Base-by-base conservation (phyloP, 371 early-diverging fungal species). In the Apophysomyces elegans region DNA sequence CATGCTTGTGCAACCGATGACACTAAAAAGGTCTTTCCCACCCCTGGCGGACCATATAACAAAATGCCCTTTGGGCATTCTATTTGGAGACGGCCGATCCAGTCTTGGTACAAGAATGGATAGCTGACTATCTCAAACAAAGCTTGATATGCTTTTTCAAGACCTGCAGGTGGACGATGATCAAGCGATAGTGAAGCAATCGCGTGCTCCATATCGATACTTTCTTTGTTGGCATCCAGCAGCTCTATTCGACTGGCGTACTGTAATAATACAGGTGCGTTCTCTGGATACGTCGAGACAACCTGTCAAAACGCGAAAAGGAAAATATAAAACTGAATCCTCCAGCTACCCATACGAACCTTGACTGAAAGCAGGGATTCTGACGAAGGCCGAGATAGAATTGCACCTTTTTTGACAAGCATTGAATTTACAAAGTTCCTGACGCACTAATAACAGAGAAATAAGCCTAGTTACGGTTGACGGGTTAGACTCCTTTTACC, bases 41-140 rank as follows among this genome's bases (percentile, higher is more conserved):
- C 94, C n/a, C 99, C 99, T 0, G 99, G 96, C 4, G 96, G 95
- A 0, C 99, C 99, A 65, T 94, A 89, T 0, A 99, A 73, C 7
- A 99, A 76, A 2, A 97, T 87, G 7, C 96, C 93, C 77, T 94
- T 95, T 11, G 96, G 96, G 58, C 89, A 88, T 59, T 95, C 92
- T 16, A 96, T 86, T 43, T 82, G 74, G 7, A 96, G 73, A 37
- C 77, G 71, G n/a, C 71, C 59, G 39, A 96, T 86, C 62, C 88
- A 74, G 4, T 86, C 77, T 9, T 86, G 79, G 70, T 92, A 90
- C n/a, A 86, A 59, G 4, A 94, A 74, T 0, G 96, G 96, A 62
- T 91, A 93, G 54, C 86, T 79, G 1, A 96, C 84, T 0, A 96
- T 80, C 44, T 96, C 95, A 5, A 86, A 68, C 1, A 98, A 83